Percentiles rank a stretch among this genome's conserved stretches.
Conservation (phyloP, 805 yeast genomes). For the Lachancea meyersii region DNA sequence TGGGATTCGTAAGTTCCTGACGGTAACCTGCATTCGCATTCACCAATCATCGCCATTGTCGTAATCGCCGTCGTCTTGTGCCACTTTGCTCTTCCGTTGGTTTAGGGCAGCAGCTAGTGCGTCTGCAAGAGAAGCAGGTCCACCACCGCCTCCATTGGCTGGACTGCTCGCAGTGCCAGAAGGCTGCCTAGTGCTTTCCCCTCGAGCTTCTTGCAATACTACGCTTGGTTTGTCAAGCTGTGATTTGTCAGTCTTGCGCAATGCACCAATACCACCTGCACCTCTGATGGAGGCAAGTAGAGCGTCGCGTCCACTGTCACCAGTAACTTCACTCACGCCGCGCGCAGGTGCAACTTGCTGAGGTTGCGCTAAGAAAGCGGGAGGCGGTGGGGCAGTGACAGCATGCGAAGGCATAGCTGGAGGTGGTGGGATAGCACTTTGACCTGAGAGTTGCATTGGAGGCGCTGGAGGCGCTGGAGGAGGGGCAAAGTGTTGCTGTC, state of each 20-base stretch:
- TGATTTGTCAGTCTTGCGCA: slow-evolving; percentile 75
- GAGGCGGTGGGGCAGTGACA: slow-evolving; percentile 17
- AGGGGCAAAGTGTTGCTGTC: slow-evolving; percentile 5
- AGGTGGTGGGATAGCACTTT: slow-evolving; percentile 15
- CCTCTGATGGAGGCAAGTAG: slow-evolving; percentile 79
- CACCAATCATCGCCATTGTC: slow-evolving; percentile 48
- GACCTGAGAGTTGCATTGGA: slow-evolving; percentile 5
- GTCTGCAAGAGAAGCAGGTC: slow-evolving; percentile 68
- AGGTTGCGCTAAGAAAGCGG: slow-evolving; percentile 14
- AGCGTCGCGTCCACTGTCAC: slow-evolving; percentile 67
- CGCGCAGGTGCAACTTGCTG: slow-evolving; percentile 8
- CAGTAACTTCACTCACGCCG: slow-evolving; percentile 27
- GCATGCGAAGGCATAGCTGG: slow-evolving; percentile 14
- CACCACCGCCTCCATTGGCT: slow-evolving; percentile 43
- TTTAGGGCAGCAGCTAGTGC: slow-evolving; percentile 83
- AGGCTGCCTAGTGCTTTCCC: slow-evolving; percentile 41
- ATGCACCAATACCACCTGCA: slow-evolving; percentile 63
- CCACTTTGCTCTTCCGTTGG: slow-evolving; percentile 78
- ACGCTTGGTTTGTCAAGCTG: slow-evolving; percentile 77
- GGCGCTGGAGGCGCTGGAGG: slow-evolving; percentile 22
- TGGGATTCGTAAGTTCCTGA: not conserved
- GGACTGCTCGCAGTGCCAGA: slow-evolving; percentile 35
- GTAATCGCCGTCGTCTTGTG: slow-evolving; percentile 83
- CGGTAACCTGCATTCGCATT: not conserved
- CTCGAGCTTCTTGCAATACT: slow-evolving; percentile 62